These are phyloP conservation scores for Choiromyces venosus DNA, from an alignment of 495 filamentous ascomycete species.

Conservation along the genomic window DNA sequence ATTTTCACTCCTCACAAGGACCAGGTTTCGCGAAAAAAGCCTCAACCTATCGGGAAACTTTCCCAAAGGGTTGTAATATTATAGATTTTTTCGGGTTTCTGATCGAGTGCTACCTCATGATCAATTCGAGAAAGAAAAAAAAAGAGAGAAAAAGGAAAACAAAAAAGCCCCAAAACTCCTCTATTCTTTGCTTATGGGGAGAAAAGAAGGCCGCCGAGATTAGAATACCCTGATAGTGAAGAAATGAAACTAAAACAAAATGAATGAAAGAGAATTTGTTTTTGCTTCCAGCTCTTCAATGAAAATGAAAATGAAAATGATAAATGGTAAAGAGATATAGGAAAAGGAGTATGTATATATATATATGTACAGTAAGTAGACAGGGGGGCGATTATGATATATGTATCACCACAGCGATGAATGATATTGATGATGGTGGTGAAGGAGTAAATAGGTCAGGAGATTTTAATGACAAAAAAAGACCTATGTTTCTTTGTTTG, in stretches of 20 bases:
- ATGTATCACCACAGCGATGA: not conserved
- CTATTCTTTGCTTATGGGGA: not conserved
- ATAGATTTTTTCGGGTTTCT: not conserved
- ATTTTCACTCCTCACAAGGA: not conserved
- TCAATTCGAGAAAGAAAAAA: not conserved
- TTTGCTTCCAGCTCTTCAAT: not conserved
- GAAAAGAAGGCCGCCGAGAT: not conserved
- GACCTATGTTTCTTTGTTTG: not conserved
- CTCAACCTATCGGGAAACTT: not conserved
- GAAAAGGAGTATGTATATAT: not conserved
- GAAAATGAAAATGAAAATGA: not conserved
- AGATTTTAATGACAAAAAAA: not conserved
- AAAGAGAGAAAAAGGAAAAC: not conserved
- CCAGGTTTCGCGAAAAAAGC: not conserved
- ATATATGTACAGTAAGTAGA: not conserved
- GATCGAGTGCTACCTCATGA: not conserved
- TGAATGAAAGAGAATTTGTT: not conserved
- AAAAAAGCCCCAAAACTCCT: not conserved
- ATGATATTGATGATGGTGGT: not conserved
- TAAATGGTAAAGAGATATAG: not conserved
- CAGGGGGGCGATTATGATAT: not conserved
- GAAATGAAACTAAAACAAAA: not conserved
- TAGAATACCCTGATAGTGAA: not conserved
- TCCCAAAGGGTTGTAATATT: not conserved
- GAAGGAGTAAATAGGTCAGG: not conserved